Conservation (phyloP, 306 rosid genomes). For the Citrullus amarus region DNA sequence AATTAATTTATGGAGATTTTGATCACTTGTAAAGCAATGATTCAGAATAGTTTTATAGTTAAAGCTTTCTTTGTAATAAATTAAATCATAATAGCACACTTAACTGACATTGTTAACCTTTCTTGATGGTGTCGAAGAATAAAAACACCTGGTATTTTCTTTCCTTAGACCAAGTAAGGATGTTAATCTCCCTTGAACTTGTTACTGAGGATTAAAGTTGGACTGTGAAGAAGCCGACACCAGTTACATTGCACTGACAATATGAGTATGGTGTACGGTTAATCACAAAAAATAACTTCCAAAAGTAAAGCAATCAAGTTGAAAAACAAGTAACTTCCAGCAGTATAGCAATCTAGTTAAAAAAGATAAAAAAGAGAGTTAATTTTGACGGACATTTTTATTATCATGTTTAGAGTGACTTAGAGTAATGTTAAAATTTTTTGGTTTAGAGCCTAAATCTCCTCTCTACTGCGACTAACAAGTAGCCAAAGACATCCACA, state of each 20-base stretch:
- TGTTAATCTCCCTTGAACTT: neutral
- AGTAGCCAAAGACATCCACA: neutral
- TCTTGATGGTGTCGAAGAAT: neutral
- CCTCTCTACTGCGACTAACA: neutral
- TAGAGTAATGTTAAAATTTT: neutral
- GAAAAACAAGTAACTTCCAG: neutral
- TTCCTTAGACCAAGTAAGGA: neutral
- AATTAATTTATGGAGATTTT: neutral
- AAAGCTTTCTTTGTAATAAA: neutral
- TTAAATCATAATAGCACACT: neutral
- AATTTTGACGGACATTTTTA: neutral
- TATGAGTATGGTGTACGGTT: neutral
- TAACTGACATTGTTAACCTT: neutral
- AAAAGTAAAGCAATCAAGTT: neutral
- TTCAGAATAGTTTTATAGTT: neutral
- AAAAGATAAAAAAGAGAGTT: neutral
- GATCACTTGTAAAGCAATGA: neutral
- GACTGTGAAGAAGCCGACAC: neutral
- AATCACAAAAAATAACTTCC: neutral
- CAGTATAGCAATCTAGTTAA: neutral
- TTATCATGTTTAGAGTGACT: neutral
- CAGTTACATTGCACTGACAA: neutral
- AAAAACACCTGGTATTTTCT: neutral
- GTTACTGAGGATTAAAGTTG: neutral
- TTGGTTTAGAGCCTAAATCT: neutral